Percentiles rank a stretch among this genome's conserved stretches.
Evolutionary conservation across 371 early-diverging fungal species (phyloP).

Genomic region (Chytridium lagenaria): DNA sequence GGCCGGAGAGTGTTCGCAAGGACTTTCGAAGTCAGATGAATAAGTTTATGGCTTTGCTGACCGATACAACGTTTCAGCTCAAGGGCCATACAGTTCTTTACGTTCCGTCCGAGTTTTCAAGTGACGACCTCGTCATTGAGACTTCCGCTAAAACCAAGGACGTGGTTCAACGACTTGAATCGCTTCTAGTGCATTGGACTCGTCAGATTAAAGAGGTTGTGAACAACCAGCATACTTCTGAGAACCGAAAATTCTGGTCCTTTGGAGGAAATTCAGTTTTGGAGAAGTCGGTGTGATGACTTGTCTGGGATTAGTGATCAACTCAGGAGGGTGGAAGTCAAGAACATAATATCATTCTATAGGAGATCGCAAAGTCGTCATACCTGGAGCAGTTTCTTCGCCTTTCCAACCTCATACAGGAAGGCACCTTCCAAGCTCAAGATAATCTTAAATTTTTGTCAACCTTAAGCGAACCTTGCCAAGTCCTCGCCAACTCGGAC

Average conservation of each 20-base stretch:
- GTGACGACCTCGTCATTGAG: conserved; percentile 7
- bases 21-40: conserved; percentile 57
- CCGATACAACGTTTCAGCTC: conserved; percentile 58
- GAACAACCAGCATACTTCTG: conserved; percentile 60
- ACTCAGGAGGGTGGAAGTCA: conserved; percentile 56
- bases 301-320: conserved; percentile 63
- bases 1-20: conserved; percentile 57
- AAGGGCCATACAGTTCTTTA: conserved; percentile 63
- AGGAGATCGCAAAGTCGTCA: conserved; percentile 58
- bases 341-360: conserved; percentile 50
- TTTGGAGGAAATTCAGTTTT: conserved; percentile 64
- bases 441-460: conserved; percentile 61
- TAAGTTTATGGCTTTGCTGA: conserved; percentile 64
- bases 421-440: conserved; percentile 61
- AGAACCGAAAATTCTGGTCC: conserved; percentile 62
- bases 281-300: conserved; percentile 63
- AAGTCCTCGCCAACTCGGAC: conserved; percentile 53
- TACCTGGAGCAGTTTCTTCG: conserved; percentile 62
- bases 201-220: conserved; percentile 67
- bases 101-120: conserved; percentile 33
- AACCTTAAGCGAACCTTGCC: conserved; percentile 51
- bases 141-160: conserved; percentile 55
- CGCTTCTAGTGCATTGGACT: conserved; percentile 64
- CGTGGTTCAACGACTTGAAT: conserved; percentile 59
- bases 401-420: conserved; percentile 61